Evolutionary conservation across 352 stramenopile species (phyloP).

Genomic region (Peronospora destructor): DNA sequence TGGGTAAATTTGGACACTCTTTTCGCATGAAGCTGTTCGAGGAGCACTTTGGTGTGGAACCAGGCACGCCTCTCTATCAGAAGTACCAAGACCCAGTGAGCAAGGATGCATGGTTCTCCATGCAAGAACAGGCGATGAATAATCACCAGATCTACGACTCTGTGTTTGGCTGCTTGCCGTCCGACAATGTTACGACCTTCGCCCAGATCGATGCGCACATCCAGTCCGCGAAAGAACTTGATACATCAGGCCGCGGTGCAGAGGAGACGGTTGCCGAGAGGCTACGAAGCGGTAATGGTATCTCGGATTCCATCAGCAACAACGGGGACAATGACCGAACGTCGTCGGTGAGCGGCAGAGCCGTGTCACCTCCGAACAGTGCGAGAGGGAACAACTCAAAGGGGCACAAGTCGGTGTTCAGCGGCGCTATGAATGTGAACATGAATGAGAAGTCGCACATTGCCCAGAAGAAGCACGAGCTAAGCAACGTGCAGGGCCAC

Average conservation of each 20-base stretch:
- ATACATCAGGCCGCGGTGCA: conserved; percentile 28
- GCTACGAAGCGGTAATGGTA: conserved; percentile 9
- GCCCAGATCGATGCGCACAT: conserved; percentile 61
- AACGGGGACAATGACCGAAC: conserved; percentile 13
- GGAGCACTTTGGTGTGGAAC: conserved; percentile 70
- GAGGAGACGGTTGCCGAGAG: conserved; percentile 23
- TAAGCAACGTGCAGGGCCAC: conserved; percentile 64
- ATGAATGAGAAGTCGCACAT: conserved; percentile 63
- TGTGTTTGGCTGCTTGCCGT: conserved; percentile 73
- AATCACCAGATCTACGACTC: conserved; percentile 82
- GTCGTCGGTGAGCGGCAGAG: conserved; percentile 22
- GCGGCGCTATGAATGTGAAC: conserved; percentile 57
- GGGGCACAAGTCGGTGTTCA: conserved; percentile 45
- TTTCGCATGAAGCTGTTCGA: conserved; percentile 85
- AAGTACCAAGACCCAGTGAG: conserved; percentile 57
- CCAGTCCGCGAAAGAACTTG: conserved; percentile 23
- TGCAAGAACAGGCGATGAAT: conserved; percentile 79
- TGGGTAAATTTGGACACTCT: conserved; percentile 78
- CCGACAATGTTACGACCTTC: conserved; percentile 63
- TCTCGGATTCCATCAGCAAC: conserved; percentile 20
- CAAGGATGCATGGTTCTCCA: conserved; percentile 67
- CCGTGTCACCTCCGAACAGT: conserved; percentile 18
- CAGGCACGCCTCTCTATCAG: conserved; percentile 40
- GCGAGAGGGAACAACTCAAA: conserved; percentile 11
- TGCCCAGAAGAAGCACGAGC: conserved; percentile 51